phyloP scores from a whole-genome alignment of 768 basidiomycete genomes.

The Pluteus cervinus region DNA sequence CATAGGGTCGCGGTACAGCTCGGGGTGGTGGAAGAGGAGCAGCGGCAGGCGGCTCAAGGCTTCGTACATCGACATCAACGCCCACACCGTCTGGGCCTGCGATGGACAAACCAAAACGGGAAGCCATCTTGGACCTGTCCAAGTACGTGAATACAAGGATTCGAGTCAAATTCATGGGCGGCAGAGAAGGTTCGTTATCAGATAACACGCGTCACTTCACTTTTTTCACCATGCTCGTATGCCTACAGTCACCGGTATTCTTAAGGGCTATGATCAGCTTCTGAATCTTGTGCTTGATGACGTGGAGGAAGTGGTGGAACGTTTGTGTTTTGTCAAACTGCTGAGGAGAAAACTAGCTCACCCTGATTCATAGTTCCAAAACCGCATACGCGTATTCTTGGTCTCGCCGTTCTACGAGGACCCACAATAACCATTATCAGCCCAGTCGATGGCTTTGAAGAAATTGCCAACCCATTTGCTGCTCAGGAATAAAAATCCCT shows the following conservation, averaged over 20 bases:
- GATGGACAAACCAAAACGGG: slow-evolving; percentile 78
- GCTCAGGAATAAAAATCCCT: slow-evolving; percentile 49
- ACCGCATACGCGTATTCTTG: slow-evolving; percentile 59
- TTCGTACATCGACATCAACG: slow-evolving; percentile 31
- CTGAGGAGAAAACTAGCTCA: slow-evolving; percentile 7
- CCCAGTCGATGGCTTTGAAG: slow-evolving; percentile 92
- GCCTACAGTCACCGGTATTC: slow-evolving; percentile 73
- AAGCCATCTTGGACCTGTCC: slow-evolving; percentile 91
- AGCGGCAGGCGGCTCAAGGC: slow-evolving; percentile 37
- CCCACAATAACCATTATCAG: slow-evolving; percentile 92
- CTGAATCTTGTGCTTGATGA: slow-evolving; percentile 97
- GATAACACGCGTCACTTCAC: background rate
- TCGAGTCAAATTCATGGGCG: slow-evolving; percentile 96
- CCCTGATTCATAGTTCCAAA: slow-evolving; percentile 47
- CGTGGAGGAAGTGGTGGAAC: slow-evolving; percentile 76
- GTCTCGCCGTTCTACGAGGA: slow-evolving; percentile 86
- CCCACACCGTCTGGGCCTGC: slow-evolving; percentile 26
- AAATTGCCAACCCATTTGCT: slow-evolving; percentile 87
- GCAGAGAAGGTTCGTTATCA: slow-evolving; percentile 72
- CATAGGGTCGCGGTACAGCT: slow-evolving; percentile 54
- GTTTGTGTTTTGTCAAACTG: slow-evolving; percentile 31
- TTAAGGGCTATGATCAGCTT: slow-evolving; percentile 96
- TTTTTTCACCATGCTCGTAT: no score
- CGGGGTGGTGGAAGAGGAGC: slow-evolving; percentile 41
- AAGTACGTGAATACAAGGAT: slow-evolving; percentile 93